Conservation (phyloP, 495 filamentous ascomycete genomes). For the Tetracladium setigerum region DNA sequence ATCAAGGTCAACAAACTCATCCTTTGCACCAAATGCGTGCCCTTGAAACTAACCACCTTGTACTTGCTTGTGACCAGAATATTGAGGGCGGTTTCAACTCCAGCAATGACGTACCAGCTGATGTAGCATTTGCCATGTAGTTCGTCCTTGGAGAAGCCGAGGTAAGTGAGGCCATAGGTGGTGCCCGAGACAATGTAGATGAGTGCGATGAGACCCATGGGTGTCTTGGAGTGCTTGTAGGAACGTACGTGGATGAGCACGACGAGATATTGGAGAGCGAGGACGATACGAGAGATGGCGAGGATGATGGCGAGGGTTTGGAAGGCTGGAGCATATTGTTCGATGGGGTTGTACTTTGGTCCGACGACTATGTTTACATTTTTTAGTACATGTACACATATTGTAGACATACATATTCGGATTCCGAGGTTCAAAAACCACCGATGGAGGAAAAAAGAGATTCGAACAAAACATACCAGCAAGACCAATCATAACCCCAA, state of each 20-base stretch:
- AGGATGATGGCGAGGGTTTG: conserved; percentile 48
- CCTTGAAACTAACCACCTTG: conserved; percentile 50
- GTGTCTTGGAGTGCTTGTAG: conserved; percentile 25
- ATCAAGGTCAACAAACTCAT: conserved; percentile 62
- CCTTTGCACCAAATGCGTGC: conserved; percentile 55
- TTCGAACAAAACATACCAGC: conserved; percentile 20
- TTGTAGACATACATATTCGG: too few relatives aligned
- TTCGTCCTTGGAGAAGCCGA: conserved; percentile 8
- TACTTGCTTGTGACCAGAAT: conserved; percentile 43
- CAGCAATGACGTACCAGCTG: conserved; percentile 6
- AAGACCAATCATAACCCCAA: conserved; percentile 57
- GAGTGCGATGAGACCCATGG: conserved; percentile 31
- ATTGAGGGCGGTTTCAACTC: conserved; percentile 25
- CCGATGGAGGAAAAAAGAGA: too few relatives aligned
- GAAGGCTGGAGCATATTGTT: conserved; percentile 41
- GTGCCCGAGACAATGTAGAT: conserved; percentile 36
- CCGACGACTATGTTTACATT: conserved; percentile 40
- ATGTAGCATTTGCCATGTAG: conserved; percentile 24
- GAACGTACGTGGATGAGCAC: conserved; percentile 36
- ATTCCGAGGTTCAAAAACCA: too few relatives aligned
- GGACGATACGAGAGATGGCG: conserved; percentile 46
- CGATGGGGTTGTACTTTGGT: conserved; percentile 27
- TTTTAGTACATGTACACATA: too few relatives aligned
- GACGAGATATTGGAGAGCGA: conserved; percentile 49
- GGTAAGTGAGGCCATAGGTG: conserved; percentile 39